Evolutionary conservation across 2,329 filamentous ascomycete genomes (phyloP), one percentile per base, ranked within the genome.

Genomic region (Ophiobolus disseminans): DNA sequence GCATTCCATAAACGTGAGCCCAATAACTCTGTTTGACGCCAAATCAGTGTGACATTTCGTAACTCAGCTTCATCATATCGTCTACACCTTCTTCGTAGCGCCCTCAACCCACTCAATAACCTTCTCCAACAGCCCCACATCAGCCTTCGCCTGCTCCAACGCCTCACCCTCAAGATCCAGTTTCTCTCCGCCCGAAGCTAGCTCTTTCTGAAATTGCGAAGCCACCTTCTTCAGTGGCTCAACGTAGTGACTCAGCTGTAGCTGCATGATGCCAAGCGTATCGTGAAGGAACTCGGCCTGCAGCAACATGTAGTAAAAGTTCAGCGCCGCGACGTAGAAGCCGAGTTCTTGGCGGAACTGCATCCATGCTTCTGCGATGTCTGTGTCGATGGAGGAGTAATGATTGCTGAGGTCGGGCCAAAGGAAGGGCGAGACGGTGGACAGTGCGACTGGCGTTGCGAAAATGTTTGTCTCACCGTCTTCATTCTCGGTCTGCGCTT

Each of bases 231-330:
- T 69, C 48, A 80, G 50, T n/a, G 77, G 76, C 21, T 65, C 65
- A 16, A 79, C 45, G 45, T 76, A 80, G n/a, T 68, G 70, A 2
- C 69, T 69, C 4, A 73, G 69, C 55, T 77, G 75, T 32, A 80
- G 43, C n/a, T 73, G 69, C 4, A 62, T 63, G 2, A 85, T 74
- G 25, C 78, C 76, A 1, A 86, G 69, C 1, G 64, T 63, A 16
- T 74, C 62, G 23, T 80, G 77, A 1, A 85, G 68, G 13, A 75
- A 70, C 10, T 73, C 62, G 0, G 82, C 82, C 1, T 75, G 76
- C 2, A 84, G 69, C 1, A 86, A 70, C 0, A 85, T 67, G 58
- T 82, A 84, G 58, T 85, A 80, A n/a, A 86, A 78, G 54, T 81
- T 86, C 23, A 86, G 72, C 0, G 78, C 76, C 1, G 82, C 78